phyloP scores from a whole-genome alignment of 1,139 yeast species.

The Spencermartinsiella ligniputridi region DNA sequence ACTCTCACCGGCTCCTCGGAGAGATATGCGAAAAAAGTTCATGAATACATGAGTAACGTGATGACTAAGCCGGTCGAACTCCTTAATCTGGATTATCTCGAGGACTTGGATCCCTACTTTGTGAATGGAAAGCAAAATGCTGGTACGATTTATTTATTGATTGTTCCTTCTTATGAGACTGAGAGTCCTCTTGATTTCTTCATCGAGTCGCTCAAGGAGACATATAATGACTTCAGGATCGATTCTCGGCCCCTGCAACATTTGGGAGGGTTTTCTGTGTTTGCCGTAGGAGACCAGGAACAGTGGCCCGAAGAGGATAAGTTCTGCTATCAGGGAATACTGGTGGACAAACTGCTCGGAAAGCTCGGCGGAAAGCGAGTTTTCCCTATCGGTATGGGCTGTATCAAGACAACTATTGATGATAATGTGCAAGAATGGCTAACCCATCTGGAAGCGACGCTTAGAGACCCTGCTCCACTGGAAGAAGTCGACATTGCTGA shows the following conservation, averaged over 20 bases:
- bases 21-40: conserved; percentile 55
- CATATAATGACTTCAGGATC: conserved; percentile 77
- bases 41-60: conserved; percentile 34
- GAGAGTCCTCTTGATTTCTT: conserved; percentile 91
- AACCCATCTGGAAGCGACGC: conserved; percentile 50
- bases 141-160: conserved; percentile 52
- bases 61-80: conserved; percentile 48
- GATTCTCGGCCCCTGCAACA: conserved; percentile 69
- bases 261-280: conserved; percentile 73
- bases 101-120: conserved; percentile 80
- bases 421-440: conserved; percentile 63
- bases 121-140: conserved; percentile 40
- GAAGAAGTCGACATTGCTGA: conserved; percentile 42
- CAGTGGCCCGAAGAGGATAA: conserved; percentile 67
- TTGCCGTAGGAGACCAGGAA: conserved; percentile 86
- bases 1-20: conserved; percentile 81
- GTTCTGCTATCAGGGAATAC: conserved; percentile 81
- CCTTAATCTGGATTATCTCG: conserved; percentile 72
- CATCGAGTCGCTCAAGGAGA: conserved; percentile 73
- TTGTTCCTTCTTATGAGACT: conserved; percentile 86
- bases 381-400: conserved; percentile 80
- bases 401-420: conserved; percentile 71
- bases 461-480: conserved; percentile 59
- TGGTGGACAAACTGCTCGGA: conserved; percentile 71
- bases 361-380: conserved; percentile 81